Evolutionary conservation across 1,284 basidiomycete genomes (phyloP).

Genomic region (Ustilago bromivora): DNA sequence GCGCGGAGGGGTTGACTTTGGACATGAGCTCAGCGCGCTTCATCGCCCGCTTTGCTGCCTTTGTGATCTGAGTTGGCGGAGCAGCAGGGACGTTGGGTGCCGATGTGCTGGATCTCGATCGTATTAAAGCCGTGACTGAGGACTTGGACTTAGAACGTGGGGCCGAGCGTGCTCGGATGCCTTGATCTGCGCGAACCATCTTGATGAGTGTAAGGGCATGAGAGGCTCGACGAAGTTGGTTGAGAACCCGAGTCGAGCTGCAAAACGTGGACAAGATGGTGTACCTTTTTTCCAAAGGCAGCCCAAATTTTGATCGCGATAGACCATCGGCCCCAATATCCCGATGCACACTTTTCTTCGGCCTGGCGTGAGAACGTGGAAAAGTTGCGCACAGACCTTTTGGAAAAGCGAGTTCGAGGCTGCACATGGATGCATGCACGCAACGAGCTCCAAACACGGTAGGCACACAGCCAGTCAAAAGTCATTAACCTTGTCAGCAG

Average conservation of each 20-base stretch:
- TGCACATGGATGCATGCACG: conserved; percentile 13
- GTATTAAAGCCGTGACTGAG: conserved; percentile 26
- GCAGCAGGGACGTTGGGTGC: conserved; percentile 25
- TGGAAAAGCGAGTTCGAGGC: not conserved
- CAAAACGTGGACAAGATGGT: conserved; percentile 1
- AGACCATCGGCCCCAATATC: not conserved
- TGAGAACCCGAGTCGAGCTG: not conserved
- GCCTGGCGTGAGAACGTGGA: not conserved
- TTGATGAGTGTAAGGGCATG: not conserved
- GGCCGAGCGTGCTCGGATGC: conserved; percentile 35
- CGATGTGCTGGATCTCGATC: conserved; percentile 18
- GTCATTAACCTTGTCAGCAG: conserved; percentile 11
- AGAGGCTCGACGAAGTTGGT: not conserved
- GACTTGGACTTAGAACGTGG: conserved; percentile 42
- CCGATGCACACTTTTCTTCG: not conserved
- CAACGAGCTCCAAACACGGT: conserved; percentile 12
- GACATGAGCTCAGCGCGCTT: conserved; percentile 55
- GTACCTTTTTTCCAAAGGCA: conserved; percentile 10
- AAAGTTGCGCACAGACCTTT: not conserved
- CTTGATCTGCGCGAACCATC: conserved; percentile 42
- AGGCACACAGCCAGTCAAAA: conserved; percentile 7
- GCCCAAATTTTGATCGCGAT: conserved; percentile 37
- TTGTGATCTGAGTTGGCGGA: conserved; percentile 44
- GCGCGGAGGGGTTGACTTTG: conserved; percentile 29
- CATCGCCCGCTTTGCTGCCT: conserved; percentile 55